These are phyloP conservation scores for Linnemannia exigua DNA, from an alignment of 192 early-diverging fungal genomes.

Conservation along the genomic window DNA sequence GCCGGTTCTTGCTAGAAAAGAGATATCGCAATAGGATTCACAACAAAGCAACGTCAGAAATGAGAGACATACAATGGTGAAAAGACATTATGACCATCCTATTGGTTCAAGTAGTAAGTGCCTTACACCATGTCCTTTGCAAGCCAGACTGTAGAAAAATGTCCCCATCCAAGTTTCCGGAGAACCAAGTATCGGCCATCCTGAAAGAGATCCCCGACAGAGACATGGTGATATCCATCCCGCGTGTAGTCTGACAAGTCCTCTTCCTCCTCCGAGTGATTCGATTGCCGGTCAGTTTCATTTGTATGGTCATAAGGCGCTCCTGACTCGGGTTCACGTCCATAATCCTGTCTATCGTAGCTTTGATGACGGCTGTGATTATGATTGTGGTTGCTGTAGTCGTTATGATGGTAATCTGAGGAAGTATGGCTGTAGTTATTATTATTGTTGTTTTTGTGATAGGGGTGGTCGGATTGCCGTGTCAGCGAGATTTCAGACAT, in stretches of 20 bases:
- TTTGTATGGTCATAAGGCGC: neutral
- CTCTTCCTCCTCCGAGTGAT: slow-evolving; percentile 82
- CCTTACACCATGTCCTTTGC: slow-evolving; percentile 79
- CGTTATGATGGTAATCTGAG: neutral
- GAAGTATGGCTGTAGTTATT: neutral
- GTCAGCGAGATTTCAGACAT: neutral
- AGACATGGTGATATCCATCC: slow-evolving; percentile 95
- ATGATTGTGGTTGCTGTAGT: neutral
- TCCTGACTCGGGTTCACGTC: neutral
- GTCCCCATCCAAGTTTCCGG: slow-evolving; percentile 98
- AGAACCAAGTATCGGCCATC: slow-evolving; percentile 86
- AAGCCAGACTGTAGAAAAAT: slow-evolving; percentile 99
- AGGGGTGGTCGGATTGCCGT: neutral
- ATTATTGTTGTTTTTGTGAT: neutral
- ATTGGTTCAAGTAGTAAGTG: neutral
- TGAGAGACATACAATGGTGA: slow-evolving; percentile 3
- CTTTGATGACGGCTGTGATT: neutral
- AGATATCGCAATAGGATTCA: neutral
- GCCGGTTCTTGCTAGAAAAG: slow-evolving; percentile 68
- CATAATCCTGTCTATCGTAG: neutral
- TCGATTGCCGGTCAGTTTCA: slow-evolving; percentile 9
- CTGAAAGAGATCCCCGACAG: slow-evolving; percentile 86
- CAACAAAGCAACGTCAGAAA: neutral
- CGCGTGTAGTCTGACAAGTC: slow-evolving; percentile 92
- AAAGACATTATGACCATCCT: neutral